phyloP scores from a whole-genome alignment of 1,139 yeast species.

The Geotrichum bryndzae region DNA sequence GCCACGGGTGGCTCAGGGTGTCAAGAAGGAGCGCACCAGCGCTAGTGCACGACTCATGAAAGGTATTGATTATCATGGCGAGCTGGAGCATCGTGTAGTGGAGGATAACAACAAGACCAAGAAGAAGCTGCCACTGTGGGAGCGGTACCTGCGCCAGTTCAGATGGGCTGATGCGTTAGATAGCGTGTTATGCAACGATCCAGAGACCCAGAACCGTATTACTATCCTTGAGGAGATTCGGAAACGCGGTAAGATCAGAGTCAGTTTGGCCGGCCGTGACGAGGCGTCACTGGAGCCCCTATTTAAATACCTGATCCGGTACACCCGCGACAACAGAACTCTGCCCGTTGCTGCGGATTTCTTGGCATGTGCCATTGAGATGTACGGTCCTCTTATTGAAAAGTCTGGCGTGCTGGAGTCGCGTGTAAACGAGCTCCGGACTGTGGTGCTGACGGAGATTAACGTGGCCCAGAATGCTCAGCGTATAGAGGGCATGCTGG shows the following conservation, averaged over 20 bases:
- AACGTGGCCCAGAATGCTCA: conserved; percentile 80
- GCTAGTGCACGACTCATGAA: conserved; percentile 76
- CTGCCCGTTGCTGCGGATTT: conserved; percentile 76
- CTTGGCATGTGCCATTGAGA: conserved; percentile 71
- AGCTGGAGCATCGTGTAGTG: conserved; percentile 70
- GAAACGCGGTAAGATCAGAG: conserved; percentile 79
- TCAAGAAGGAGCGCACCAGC: conserved; percentile 38
- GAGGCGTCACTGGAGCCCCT: conserved; percentile 81
- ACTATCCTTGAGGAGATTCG: conserved; percentile 80
- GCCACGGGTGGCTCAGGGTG: conserved; percentile 47
- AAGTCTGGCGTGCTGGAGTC: conserved; percentile 77
- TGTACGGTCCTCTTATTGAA: conserved; percentile 68
- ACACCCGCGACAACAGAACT: conserved; percentile 72
- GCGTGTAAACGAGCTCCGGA: conserved; percentile 51
- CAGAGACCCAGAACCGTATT: conserved; percentile 70
- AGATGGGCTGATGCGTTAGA: conserved; percentile 92
- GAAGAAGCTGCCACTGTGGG: conserved; percentile 72
- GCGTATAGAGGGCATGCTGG: conserved; percentile 89
- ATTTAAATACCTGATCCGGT: conserved; percentile 71
- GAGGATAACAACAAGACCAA: conserved; percentile 45
- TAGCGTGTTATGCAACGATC: conserved; percentile 71
- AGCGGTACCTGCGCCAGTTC: conserved; percentile 76
- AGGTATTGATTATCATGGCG: conserved; percentile 88
- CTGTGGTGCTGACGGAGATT: conserved; percentile 59
- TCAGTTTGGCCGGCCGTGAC: conserved; percentile 73